Evolutionary conservation across 192 early-diverging fungal genomes (phyloP).

Genomic region (Podila clonocystis): DNA sequence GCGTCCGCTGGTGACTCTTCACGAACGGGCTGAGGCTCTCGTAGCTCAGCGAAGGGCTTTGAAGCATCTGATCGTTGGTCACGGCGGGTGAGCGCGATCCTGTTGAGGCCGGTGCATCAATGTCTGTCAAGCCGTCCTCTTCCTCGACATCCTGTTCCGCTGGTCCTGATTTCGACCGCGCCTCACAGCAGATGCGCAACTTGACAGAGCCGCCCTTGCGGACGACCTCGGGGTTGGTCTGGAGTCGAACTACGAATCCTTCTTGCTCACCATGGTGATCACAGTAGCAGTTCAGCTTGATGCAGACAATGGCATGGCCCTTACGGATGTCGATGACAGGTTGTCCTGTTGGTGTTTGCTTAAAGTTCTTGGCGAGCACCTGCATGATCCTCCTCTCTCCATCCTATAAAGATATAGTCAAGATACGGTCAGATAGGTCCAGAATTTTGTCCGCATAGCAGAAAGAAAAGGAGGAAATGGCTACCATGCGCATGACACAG

Average conservation of each 20-base stretch:
- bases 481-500: constrained; percentile 53
- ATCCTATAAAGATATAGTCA: constrained; percentile 9
- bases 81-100: constrained; percentile 40
- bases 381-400: constrained; percentile 49
- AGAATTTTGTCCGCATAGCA: background rate
- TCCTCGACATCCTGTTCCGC: constrained; percentile 41
- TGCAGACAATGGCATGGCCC: constrained; percentile 45
- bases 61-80: constrained; percentile 43
- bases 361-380: constrained; percentile 47
- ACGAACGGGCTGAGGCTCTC: constrained; percentile 34
- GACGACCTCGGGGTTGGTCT: constrained; percentile 34
- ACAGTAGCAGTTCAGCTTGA: constrained; percentile 50
- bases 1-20: constrained; percentile 40
- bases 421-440: background rate
- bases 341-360: constrained; percentile 36
- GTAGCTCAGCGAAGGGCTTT: constrained; percentile 42
- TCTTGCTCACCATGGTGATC: constrained; percentile 51
- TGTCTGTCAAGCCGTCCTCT: constrained; percentile 46
- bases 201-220: constrained; percentile 50
- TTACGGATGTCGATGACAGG: constrained; percentile 45
- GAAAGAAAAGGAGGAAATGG: too few species aligned
- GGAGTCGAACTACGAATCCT: constrained; percentile 39
- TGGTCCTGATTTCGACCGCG: constrained; percentile 32
- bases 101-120: constrained; percentile 43
- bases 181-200: constrained; percentile 47